phyloP scores from a whole-genome alignment of 164 flowering plant genomes.

The Nymphaea colorata region DNA sequence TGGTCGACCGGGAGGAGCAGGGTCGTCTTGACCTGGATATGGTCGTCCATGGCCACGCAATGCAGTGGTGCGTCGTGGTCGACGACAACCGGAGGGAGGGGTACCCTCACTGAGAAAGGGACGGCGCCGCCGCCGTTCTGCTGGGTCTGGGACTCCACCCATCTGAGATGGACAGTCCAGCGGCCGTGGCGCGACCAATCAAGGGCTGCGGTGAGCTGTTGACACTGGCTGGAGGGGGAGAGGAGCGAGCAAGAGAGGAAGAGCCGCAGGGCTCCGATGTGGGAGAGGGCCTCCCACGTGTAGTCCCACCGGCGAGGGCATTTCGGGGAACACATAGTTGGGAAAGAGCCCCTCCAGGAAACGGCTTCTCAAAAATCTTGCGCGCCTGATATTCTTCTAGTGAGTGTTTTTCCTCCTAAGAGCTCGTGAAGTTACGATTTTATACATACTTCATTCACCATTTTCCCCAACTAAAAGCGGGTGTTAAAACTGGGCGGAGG shows the following conservation, averaged over 20 bases:
- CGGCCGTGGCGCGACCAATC: conserved; percentile 8
- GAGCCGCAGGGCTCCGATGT: conserved; percentile 50
- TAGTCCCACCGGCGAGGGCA: conserved; percentile 73
- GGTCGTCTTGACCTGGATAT: conserved; percentile 65
- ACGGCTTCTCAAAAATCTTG: not conserved
- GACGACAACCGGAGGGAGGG: conserved; percentile 61
- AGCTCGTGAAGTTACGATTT: too few species aligned
- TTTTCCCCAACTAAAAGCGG: too few species aligned
- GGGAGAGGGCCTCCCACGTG: conserved; percentile 88
- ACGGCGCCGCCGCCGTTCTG: conserved; percentile 8
- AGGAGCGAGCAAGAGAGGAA: conserved; percentile 42
- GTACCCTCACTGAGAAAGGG: conserved; percentile 28
- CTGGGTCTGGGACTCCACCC: conserved; percentile 17
- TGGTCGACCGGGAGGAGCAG: conserved; percentile 83
- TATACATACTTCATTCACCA: too few species aligned
- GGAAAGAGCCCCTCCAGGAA: not conserved
- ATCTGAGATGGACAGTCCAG: conserved; percentile 31
- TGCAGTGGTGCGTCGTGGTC: conserved; percentile 48
- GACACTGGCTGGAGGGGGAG: conserved; percentile 37
- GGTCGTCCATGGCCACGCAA: conserved; percentile 45
- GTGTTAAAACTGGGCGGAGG: too few species aligned
- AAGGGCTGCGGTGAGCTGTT: conserved; percentile 22
- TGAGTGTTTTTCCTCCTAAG: too few species aligned
- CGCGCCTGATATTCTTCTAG: not conserved
- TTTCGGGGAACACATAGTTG: conserved; percentile 7